phyloP scores from a whole-genome alignment of 2,329 filamentous ascomycete genomes.

The Hymenoscyphus fructigenus region DNA sequence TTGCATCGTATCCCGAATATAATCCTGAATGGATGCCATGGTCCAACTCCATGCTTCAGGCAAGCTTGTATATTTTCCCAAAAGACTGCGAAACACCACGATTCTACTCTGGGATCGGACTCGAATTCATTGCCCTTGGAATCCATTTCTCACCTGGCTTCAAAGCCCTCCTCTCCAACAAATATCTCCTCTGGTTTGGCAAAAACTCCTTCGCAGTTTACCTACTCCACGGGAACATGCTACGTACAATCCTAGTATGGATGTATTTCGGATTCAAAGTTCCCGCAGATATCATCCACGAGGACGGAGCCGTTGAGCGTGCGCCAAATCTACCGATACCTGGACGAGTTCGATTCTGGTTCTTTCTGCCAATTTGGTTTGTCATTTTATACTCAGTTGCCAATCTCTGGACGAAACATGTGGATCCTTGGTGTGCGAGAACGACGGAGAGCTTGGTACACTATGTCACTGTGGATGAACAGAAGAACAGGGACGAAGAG shows the following conservation, averaged over 20 bases:
- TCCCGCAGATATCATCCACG: slow-evolving; percentile 29
- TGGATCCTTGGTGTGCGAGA: slow-evolving; percentile 52
- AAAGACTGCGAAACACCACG: slow-evolving; percentile 49
- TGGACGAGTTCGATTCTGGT: slow-evolving; percentile 40
- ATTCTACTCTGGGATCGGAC: slow-evolving; percentile 50
- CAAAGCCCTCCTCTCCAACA: slow-evolving; percentile 53
- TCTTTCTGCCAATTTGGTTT: slow-evolving; percentile 47
- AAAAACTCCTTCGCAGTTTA: slow-evolving; percentile 65
- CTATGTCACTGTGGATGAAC: slow-evolving; percentile 30
- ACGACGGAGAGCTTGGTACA: slow-evolving; percentile 42
- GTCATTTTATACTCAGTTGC: slow-evolving; percentile 47
- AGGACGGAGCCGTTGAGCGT: slow-evolving; percentile 39
- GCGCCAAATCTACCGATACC: slow-evolving; percentile 39
- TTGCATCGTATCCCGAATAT: slow-evolving; percentile 60
- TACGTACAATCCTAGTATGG: slow-evolving; percentile 60
- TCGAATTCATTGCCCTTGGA: slow-evolving; percentile 49
- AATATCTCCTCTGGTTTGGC: slow-evolving; percentile 59
- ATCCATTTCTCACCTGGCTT: slow-evolving; percentile 52
- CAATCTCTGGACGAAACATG: slow-evolving; percentile 51
- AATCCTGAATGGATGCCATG: slow-evolving; percentile 53
- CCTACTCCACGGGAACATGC: slow-evolving; percentile 60
- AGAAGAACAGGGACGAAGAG: slow-evolving; percentile 15
- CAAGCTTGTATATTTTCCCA: slow-evolving; percentile 47
- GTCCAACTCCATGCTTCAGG: slow-evolving; percentile 46
- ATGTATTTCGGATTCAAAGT: slow-evolving; percentile 53